phyloP scores from a whole-genome alignment of 495 filamentous ascomycete species.

The Usnea hakonensis region DNA sequence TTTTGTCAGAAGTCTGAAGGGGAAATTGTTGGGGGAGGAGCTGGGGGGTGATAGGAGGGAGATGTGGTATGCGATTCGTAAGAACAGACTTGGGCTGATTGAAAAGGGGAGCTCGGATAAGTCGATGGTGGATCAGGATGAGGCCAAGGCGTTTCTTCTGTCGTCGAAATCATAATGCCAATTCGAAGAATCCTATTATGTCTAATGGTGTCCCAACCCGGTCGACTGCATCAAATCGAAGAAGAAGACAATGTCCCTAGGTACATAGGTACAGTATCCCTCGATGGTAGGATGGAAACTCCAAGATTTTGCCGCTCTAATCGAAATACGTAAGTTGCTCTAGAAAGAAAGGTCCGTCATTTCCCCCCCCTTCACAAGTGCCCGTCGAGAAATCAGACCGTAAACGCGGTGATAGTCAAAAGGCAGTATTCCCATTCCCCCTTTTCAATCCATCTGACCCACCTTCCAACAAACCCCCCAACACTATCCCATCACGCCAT shows the following conservation, averaged over 20 bases:
- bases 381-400: too few relatives aligned
- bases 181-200: not conserved
- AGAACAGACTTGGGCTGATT: constrained; percentile 64
- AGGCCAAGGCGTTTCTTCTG: constrained; percentile 55
- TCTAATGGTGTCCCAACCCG: not conserved
- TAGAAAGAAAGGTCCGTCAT: too few relatives aligned
- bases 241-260: too few relatives aligned
- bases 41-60: constrained; percentile 76
- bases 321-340: too few relatives aligned
- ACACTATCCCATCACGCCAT: not conserved
- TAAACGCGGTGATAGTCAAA: too few relatives aligned
- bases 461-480: not conserved
- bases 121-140: constrained; percentile 57
- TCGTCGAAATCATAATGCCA: not conserved
- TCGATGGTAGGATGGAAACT: too few relatives aligned
- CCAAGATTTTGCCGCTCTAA: too few relatives aligned
- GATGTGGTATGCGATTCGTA: constrained; percentile 70
- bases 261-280: too few relatives aligned
- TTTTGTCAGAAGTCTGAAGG: constrained; percentile 63
- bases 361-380: too few relatives aligned
- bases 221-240: not conserved
- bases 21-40: constrained; percentile 58
- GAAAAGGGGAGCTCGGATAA: constrained; percentile 50
- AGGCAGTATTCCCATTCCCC: too few relatives aligned
- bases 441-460: not conserved